Evolutionary conservation across 2,329 filamentous ascomycete genomes (phyloP).

Genomic region (Beauveria caledonica): DNA sequence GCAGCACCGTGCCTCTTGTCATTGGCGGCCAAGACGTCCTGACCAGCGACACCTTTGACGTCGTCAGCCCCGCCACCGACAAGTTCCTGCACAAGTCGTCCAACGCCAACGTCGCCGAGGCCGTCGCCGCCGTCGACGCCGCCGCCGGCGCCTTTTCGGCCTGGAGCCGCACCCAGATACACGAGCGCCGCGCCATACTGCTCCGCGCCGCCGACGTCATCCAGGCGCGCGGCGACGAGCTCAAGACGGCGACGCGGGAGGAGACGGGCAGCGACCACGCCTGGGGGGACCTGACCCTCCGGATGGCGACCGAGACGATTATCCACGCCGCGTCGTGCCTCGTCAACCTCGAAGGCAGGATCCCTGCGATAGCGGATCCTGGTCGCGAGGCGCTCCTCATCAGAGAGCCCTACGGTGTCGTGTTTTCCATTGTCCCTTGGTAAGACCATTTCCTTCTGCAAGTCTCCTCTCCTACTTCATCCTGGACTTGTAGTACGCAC

Average conservation of each 20-base stretch:
- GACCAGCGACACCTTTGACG: slow-evolving; percentile 41
- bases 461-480: neutral
- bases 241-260: slow-evolving; percentile 47
- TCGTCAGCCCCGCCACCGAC: slow-evolving; percentile 47
- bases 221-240: slow-evolving; percentile 49
- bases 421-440: slow-evolving; percentile 24
- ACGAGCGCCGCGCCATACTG: slow-evolving; percentile 59
- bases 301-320: slow-evolving; percentile 28
- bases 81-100: slow-evolving; percentile 35
- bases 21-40: slow-evolving; percentile 37
- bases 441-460: slow-evolving; percentile 7
- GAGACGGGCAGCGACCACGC: slow-evolving; percentile 34
- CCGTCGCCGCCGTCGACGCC: slow-evolving; percentile 40
- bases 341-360: slow-evolving; percentile 27
- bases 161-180: slow-evolving; percentile 58
- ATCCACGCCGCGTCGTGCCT: slow-evolving; percentile 37
- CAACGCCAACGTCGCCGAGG: slow-evolving; percentile 29
- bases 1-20: slow-evolving; percentile 29
- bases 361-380: slow-evolving; percentile 26
- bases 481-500: too few relatives aligned
- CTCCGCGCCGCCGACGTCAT: slow-evolving; percentile 60
- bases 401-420: slow-evolving; percentile 22
- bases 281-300: slow-evolving; percentile 36
- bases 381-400: slow-evolving; percentile 26
- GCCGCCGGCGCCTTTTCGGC: slow-evolving; percentile 60